phyloP scores from a whole-genome alignment of 148 eudicot genomes.

The Rhododendron vialii region DNA sequence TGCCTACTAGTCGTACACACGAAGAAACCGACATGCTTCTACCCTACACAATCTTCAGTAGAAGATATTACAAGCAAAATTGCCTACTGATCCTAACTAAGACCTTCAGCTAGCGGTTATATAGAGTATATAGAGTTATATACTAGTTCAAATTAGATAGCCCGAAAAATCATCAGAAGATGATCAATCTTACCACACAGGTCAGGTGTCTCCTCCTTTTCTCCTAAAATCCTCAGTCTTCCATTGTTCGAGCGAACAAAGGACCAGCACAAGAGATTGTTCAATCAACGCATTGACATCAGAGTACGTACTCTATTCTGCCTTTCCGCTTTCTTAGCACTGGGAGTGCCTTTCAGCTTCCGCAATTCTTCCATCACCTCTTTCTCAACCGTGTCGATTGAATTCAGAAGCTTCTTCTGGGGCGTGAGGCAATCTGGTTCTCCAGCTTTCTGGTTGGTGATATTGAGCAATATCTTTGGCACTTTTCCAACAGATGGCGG shows the following conservation, averaged over 20 bases:
- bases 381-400: constrained; percentile 76
- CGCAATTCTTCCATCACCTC: constrained; percentile 56
- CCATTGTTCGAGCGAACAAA: background rate
- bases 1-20: background rate
- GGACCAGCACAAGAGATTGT: background rate
- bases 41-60: background rate
- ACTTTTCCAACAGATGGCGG: constrained; percentile 31
- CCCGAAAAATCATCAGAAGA: constrained; percentile 13
- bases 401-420: constrained; percentile 53
- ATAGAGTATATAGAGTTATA: background rate
- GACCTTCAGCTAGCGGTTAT: constrained; percentile 8
- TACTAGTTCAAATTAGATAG: background rate
- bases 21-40: background rate
- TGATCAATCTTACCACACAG: constrained; percentile 7
- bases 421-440: constrained; percentile 43
- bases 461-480: constrained; percentile 30
- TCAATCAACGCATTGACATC: constrained; percentile 67
- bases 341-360: constrained; percentile 56
- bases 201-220: background rate
- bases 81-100: constrained; percentile 1
- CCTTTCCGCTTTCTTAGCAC: constrained; percentile 68
- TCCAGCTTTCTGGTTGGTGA: constrained; percentile 25
- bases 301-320: constrained; percentile 51
- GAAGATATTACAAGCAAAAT: background rate
- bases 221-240: background rate